Evolutionary conservation across 1,284 basidiomycete species (phyloP).

Genomic region (Mycena sp.): DNA sequence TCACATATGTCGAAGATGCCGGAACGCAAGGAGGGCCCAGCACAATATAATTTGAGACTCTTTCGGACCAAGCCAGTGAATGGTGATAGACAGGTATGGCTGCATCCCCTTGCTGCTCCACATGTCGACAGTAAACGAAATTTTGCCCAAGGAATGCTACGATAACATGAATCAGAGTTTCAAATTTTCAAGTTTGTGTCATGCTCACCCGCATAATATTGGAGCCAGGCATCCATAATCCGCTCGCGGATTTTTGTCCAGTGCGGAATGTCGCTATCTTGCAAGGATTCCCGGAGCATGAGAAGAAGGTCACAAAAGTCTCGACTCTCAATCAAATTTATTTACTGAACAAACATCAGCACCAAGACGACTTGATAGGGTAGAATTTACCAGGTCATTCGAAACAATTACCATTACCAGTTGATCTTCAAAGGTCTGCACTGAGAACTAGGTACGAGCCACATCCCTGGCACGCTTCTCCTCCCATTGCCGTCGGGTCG

Average conservation of each 20-base stretch:
- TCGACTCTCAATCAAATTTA: slow-evolving; percentile 29
- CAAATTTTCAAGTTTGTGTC: background rate
- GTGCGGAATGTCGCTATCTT: slow-evolving; percentile 25
- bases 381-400: slow-evolving; percentile 28
- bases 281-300: slow-evolving; percentile 18
- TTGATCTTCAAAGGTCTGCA: background rate
- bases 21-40: background rate
- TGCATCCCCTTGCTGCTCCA: slow-evolving; percentile 24
- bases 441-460: background rate
- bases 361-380: background rate
- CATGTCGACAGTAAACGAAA: slow-evolving; percentile 20
- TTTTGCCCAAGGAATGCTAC: background rate
- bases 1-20: background rate
- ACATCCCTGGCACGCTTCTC: background rate
- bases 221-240: slow-evolving; percentile 26
- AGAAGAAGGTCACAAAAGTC: slow-evolving; percentile 27
- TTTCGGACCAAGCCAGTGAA: background rate
- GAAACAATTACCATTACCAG: slow-evolving; percentile 23
- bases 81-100: background rate
- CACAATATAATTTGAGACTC: too few relatives aligned
- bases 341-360: slow-evolving; percentile 18
- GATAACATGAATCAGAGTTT: background rate
- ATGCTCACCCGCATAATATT: slow-evolving; percentile 6
- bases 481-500: background rate
- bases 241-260: slow-evolving; percentile 15